phyloP scores from a whole-genome alignment of 208 protist genomes.

The Trypanosoma congolense region DNA sequence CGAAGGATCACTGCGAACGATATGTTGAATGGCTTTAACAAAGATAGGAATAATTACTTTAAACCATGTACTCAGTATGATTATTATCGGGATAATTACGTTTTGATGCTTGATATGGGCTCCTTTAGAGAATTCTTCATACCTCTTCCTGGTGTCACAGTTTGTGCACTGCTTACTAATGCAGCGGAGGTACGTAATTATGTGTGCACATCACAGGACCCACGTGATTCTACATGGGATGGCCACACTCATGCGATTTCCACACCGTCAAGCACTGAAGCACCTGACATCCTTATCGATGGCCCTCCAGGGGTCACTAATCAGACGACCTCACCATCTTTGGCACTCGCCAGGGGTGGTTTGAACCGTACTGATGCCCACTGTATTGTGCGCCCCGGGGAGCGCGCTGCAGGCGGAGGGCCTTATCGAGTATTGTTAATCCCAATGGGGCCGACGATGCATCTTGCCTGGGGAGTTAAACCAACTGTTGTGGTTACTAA shows the following conservation, averaged over 20 bases:
- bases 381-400: constrained; percentile 4
- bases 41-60: constrained; percentile 7
- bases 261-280: neutral
- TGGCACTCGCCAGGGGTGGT: neutral
- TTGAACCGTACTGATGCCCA: constrained; percentile 4
- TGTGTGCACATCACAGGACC: neutral
- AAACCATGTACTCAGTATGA: constrained; percentile 9
- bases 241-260: constrained; percentile 1
- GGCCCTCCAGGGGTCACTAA: neutral
- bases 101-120: constrained; percentile 15
- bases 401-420: neutral
- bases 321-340: constrained; percentile 10
- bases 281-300: neutral
- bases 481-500: constrained; percentile 1
- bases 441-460: neutral
- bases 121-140: constrained; percentile 16
- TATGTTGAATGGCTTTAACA: constrained; percentile 14
- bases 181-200: neutral
- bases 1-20: constrained; percentile 2
- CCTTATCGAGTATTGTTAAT: constrained; percentile 7
- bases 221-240: constrained; percentile 4
- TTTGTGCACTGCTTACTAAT: constrained; percentile 18
- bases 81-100: constrained; percentile 9
- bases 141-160: constrained; percentile 4
- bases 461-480: constrained; percentile 9